Evolutionary conservation across 306 rosid genomes (phyloP), one percentile per base, ranked within the genome.

Genomic region (Psophocarpus tetragonolobus): DNA sequence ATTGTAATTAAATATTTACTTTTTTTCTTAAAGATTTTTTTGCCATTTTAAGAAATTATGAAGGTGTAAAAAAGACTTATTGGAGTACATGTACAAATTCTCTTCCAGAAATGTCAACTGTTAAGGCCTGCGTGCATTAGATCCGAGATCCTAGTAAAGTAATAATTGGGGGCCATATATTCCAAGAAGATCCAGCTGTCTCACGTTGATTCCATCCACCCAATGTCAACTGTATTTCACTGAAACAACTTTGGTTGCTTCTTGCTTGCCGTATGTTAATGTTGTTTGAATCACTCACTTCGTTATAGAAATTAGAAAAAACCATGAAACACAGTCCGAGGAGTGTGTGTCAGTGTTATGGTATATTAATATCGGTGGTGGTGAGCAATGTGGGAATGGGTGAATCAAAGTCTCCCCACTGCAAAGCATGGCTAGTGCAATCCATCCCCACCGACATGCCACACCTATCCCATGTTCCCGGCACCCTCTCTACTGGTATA

Each of bases 381-480:
- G 64, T 72, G 54, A 3, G 68, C 79, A 75, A 26, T 45, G 74
- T 83, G n/a, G n/a, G n/a, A n/a, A 24, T 82, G 29, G n/a, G n/a
- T 71, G 75, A 32, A 41, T 83, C 89, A 20, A 14, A 26, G 3
- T 81, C 69, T 32, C 60, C 68, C 4, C 75, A 77, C 36, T 93
- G 98, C 80, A 88, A 91, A 82, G 92, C 96, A 39, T 94, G 98
- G 97, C 84, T 94, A 32, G 98, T 91, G 32, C 98, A 91, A 78
- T 94, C 98, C 54, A 87, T 90, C 62, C 98, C 98, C 69, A 91
- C 98, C 80, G 88, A 90, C 64, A 87, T 90, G 97, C 97, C 94
- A 12, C 77, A 80, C 56, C 92, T 91, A 69, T 56, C 66, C 21
- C 96, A 41, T 21, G 87, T 94, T 82, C 84, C 90, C 0, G 96